These are phyloP conservation scores for Vanrija pseudolonga DNA, from an alignment of 1,284 basidiomycete species.

Conservation along the genomic window DNA sequence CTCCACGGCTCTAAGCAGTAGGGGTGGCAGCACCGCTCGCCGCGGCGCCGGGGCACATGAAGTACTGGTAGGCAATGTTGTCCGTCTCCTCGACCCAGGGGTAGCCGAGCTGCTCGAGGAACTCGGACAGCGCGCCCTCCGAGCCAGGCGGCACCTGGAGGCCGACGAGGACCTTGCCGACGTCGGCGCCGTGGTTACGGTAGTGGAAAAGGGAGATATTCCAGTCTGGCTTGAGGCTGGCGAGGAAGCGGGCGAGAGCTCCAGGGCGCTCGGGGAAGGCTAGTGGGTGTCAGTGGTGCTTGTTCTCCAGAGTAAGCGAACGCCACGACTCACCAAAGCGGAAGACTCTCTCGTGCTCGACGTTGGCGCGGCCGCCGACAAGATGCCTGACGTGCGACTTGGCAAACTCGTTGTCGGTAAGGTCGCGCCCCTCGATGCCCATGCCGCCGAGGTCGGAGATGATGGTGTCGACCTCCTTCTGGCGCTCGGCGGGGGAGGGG, in stretches of 20 bases:
- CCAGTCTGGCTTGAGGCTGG: slow-evolving; percentile 78
- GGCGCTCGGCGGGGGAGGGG: slow-evolving; percentile 53
- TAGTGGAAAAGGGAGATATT: slow-evolving; percentile 98
- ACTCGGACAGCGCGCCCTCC: slow-evolving; percentile 65
- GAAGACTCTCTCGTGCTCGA: slow-evolving; percentile 83
- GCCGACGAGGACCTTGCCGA: slow-evolving; percentile 87
- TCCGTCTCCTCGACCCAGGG: slow-evolving; percentile 89
- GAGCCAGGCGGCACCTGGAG: slow-evolving; percentile 73
- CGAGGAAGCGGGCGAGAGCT: slow-evolving; percentile 83
- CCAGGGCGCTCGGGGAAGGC: slow-evolving; percentile 96
- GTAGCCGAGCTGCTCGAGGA: slow-evolving; percentile 76
- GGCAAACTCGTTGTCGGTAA: slow-evolving; percentile 91
- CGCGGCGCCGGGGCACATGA: slow-evolving; percentile 49
- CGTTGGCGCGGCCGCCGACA: slow-evolving; percentile 75
- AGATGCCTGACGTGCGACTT: slow-evolving; percentile 94
- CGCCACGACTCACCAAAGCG: slow-evolving; percentile 69
- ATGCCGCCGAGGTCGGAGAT: slow-evolving; percentile 60
- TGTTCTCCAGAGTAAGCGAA: neutral
- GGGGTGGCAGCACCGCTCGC: neutral
- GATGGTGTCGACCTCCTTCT: slow-evolving; percentile 66
- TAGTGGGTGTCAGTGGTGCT: slow-evolving; percentile 44
- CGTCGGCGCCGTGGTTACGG: slow-evolving; percentile 90
- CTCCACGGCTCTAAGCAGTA: neutral
- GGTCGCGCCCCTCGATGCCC: slow-evolving; percentile 80
- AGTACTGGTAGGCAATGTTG: slow-evolving; percentile 79